Percentiles rank a stretch among this genome's conserved stretches.
Evolutionary conservation across 1,284 basidiomycete genomes (phyloP).

Genomic region (Malassezia obtusa): DNA sequence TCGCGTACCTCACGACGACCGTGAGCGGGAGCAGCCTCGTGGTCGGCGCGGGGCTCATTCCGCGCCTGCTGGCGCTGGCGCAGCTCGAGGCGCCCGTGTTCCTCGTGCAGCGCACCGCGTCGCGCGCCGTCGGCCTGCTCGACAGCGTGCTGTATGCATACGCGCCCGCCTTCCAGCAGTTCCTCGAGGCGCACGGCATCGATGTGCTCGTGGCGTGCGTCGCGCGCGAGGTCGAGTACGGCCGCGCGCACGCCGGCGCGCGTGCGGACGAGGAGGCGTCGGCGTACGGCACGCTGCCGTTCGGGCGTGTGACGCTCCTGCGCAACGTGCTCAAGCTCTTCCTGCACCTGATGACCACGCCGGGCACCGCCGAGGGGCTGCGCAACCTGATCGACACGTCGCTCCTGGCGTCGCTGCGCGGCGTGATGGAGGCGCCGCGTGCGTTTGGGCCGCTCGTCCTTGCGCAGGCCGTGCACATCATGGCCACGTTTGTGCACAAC

Average conservation of each 20-base stretch:
- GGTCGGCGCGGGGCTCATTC: slow-evolving; percentile 89
- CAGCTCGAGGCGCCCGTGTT: slow-evolving; percentile 25
- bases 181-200: slow-evolving; percentile 74
- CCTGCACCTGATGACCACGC: slow-evolving; percentile 91
- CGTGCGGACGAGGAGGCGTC: slow-evolving; percentile 41
- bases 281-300: slow-evolving; percentile 26
- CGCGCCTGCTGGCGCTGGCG: slow-evolving; percentile 55
- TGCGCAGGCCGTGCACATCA: slow-evolving; percentile 74
- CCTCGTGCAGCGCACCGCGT: slow-evolving; percentile 41
- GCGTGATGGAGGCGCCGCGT: slow-evolving; percentile 69
- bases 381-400: slow-evolving; percentile 88
- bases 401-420: slow-evolving; percentile 73
- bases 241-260: slow-evolving; percentile 20
- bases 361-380: slow-evolving; percentile 76
- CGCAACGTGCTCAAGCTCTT: slow-evolving; percentile 87
- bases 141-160: slow-evolving; percentile 87
- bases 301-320: slow-evolving; percentile 54
- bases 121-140: slow-evolving; percentile 68
- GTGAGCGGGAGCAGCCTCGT: slow-evolving; percentile 80
- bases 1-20: slow-evolving; percentile 76
- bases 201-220: slow-evolving; percentile 67
- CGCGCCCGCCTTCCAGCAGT: slow-evolving; percentile 75
- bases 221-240: slow-evolving; percentile 24
- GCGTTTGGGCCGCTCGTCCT: slow-evolving; percentile 80
- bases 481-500: slow-evolving; percentile 96